These are phyloP conservation scores for Gossypium thurberi DNA, from an alignment of 345 rosid genomes.

Conservation along the genomic window DNA sequence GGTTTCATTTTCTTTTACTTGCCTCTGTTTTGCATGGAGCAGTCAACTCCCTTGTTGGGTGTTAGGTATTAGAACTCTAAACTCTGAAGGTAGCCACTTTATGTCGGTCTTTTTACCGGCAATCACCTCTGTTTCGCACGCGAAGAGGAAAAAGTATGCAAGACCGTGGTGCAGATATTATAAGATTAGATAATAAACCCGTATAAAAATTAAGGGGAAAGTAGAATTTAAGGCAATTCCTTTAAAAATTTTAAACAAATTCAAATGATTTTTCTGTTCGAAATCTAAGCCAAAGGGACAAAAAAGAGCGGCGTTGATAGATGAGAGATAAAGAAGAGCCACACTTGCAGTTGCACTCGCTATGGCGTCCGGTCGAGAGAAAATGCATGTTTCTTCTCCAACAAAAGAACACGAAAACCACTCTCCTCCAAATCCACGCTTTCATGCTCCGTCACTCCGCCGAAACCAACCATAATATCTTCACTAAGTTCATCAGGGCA, in stretches of 20 bases:
- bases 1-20: too few relatives aligned
- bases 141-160: too few relatives aligned
- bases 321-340: constrained; percentile 17
- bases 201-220: too few relatives aligned
- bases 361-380: constrained; percentile 52
- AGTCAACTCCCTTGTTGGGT: too few relatives aligned
- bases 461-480: constrained; percentile 47
- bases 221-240: background rate
- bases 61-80: too few relatives aligned
- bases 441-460: constrained; percentile 54
- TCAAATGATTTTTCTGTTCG: background rate
- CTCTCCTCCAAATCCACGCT: constrained; percentile 56
- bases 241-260: background rate
- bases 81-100: too few relatives aligned
- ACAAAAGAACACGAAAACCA: constrained; percentile 21
- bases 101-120: too few relatives aligned
- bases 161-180: too few relatives aligned
- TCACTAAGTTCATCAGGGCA: constrained; percentile 45
- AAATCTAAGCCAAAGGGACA: background rate
- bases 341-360: background rate
- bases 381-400: constrained; percentile 50
- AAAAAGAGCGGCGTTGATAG: background rate
- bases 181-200: too few relatives aligned
- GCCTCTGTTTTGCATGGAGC: too few relatives aligned
- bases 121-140: too few relatives aligned